These are phyloP conservation scores for Termitomyces sp. DNA, from an alignment of 768 basidiomycete genomes.

Conservation along the genomic window DNA sequence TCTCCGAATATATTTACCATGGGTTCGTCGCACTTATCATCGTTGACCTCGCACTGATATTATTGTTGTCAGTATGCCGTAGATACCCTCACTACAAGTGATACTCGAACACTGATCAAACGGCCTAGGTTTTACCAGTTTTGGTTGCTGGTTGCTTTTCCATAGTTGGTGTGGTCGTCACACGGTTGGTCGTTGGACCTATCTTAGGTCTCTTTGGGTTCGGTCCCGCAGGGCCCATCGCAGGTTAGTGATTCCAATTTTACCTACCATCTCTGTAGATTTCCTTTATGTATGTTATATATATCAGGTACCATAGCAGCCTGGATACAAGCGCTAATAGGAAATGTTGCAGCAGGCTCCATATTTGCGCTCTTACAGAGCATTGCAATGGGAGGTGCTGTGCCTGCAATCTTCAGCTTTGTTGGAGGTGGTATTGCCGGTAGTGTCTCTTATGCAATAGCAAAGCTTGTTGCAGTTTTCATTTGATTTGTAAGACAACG, in stretches of 20 bases:
- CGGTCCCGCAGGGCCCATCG: not conserved
- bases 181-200: not conserved
- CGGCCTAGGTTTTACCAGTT: not conserved
- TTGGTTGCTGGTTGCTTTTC: not conserved
- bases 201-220: not conserved
- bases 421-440: slow-evolving; percentile 1
- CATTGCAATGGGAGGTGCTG: slow-evolving; percentile 11
- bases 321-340: not conserved
- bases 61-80: not conserved
- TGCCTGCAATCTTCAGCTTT: not conserved
- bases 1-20: not conserved
- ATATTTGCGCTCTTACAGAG: slow-evolving; percentile 11
- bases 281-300: not conserved
- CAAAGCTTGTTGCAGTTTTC: not conserved
- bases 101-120: not conserved
- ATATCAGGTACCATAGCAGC: slow-evolving; percentile 3
- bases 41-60: too few relatives aligned
- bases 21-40: not conserved
- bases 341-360: slow-evolving; percentile 1
- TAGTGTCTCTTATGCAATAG: not conserved
- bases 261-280: not conserved
- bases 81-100: too few relatives aligned
- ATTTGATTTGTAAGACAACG: not conserved
- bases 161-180: not conserved
- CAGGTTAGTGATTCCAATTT: not conserved